Percentiles rank a stretch among this genome's conserved stretches.
Evolutionary conservation across 2,329 filamentous ascomycete genomes (phyloP).

Genomic region (Xylaria sp.): DNA sequence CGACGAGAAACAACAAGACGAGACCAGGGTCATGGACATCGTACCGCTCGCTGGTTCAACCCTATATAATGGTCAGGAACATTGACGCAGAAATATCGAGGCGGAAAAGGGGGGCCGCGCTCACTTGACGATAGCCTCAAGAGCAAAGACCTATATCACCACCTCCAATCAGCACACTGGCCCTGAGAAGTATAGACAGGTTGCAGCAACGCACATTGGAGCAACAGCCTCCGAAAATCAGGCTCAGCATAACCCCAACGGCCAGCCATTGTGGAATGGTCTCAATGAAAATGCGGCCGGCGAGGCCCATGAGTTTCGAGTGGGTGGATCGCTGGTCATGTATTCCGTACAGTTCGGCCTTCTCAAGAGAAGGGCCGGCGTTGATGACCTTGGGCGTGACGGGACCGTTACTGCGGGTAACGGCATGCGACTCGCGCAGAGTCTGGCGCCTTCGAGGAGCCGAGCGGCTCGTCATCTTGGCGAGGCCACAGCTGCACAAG

Average conservation of each 20-base stretch:
- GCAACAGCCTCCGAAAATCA: slow-evolving; percentile 97
- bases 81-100: slow-evolving; percentile 33
- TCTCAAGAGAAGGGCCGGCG: slow-evolving; percentile 64
- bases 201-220: slow-evolving; percentile 73
- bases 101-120: slow-evolving; percentile 49
- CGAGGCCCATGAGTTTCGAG: slow-evolving; percentile 62
- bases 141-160: slow-evolving; percentile 81
- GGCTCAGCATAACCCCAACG: slow-evolving; percentile 74
- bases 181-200: background rate
- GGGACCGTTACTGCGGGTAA: slow-evolving; percentile 53
- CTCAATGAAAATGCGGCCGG: slow-evolving; percentile 65
- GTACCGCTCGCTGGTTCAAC: slow-evolving; percentile 86
- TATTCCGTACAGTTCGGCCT: slow-evolving; percentile 66
- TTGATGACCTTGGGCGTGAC: slow-evolving; percentile 64
- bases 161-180: slow-evolving; percentile 41
- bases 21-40: slow-evolving; percentile 38
- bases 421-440: slow-evolving; percentile 58
- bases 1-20: slow-evolving; percentile 17
- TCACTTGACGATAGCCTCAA: slow-evolving; percentile 95
- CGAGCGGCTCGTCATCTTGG: slow-evolving; percentile 57
- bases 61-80: slow-evolving; percentile 57
- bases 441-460: slow-evolving; percentile 58
- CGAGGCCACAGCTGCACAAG: slow-evolving; percentile 41
- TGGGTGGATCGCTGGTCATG: slow-evolving; percentile 62
- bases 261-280: slow-evolving; percentile 72